Base-by-base conservation (phyloP, 2,329 filamentous ascomycete genomes). In the Diplodia sapinea region DNA sequence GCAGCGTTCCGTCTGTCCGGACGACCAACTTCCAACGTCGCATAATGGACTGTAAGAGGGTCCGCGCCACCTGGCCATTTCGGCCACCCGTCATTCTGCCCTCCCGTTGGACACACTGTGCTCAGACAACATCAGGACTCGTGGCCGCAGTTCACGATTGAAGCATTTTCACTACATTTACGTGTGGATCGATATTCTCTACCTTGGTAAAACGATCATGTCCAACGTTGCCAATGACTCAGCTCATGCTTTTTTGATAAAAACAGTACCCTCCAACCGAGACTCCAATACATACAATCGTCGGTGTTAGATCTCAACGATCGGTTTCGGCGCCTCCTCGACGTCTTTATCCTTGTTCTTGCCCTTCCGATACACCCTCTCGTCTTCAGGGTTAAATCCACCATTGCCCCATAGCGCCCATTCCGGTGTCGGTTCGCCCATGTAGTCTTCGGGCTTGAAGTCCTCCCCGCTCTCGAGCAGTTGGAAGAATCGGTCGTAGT, bases 371-470 rank as follows among this genome's bases (percentile, higher is more conserved):
- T 94, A 91, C 9, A 97, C 93, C 70, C 94, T 86, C 78, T 91
- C 87, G 79, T 98, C 95, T 59, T 91, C 85, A 0, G 94, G 94
- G 80, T 98, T 93, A 77, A 98, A 98, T 0, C 94, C 95, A 1
- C 94, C 94, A 71, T 94, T 92, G 0, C 94, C 95, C 93, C 93
- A 98, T 20, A 90, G 88, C 11, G 94, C 94, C 95, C 94, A 98
- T 76, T 97, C 93, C 0, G 93, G 92, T 47, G 93, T 98, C 72
- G 91, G 86, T 50, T 84, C 85, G 4, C 89, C 91, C 83, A 96
- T 91, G 80, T 98, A 98, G 76, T 98, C 94, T 80, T 97, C 93
- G 0, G 94, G 93, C 9, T 82, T 84, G 83, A 96, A 97, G 13
- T 91, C 86, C 20, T 86, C 87, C 40, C 91, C 87, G 57, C 87